Evolutionary conservation across 1,284 basidiomycete genomes (phyloP), one percentile per base, ranked within the genome.

Genomic region (Melanopsichium pennsylvanicum): DNA sequence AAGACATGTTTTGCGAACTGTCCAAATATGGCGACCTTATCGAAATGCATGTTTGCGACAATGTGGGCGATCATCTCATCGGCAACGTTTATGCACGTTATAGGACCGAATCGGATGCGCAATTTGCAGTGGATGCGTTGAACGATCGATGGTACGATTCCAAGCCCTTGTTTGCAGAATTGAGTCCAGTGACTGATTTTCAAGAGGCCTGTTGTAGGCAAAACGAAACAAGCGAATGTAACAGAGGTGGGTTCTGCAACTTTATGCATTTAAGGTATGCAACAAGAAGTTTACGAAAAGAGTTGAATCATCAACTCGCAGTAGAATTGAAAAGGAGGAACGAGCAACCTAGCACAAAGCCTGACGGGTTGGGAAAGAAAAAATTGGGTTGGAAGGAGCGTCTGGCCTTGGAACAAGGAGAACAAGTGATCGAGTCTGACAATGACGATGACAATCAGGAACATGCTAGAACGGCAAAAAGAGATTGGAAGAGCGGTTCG

Each of bases 91-190:
- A 99, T 80, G 96, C 94, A 11, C 87, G 96, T 36, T 99, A 93
- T 81, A 93, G 97, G 80, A 96, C 91, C 91, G 96, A 99, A 83
- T 93, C 93, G 0, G 96, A 99, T 81, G 96, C 96, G 8, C 90
- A 93, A 80, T 84, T 88, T 35, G 95, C 96, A 0, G 92, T 97
- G 10, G 92, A 96, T 75, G 90, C 87, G 60, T 84, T 97, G 64
- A 97, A 97, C 78, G 90, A 95, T 76, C 87, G 95, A 21, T 99
- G 96, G 96, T 99, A 97, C 86, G 93, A 93, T 75, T 92, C 92
- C 90, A 81, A 74, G 88, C 96, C 96, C 4, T 84, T 99, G n/a
- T 95, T 95, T 76, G 93, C 93, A n/a, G 96, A 99, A 79, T 86
- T 99, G 21, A 95, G 92, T 1, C 96, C 96, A 5, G 96, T 99